phyloP scores from a whole-genome alignment of 495 filamentous ascomycete genomes.

The Bacidia gigantensis region DNA sequence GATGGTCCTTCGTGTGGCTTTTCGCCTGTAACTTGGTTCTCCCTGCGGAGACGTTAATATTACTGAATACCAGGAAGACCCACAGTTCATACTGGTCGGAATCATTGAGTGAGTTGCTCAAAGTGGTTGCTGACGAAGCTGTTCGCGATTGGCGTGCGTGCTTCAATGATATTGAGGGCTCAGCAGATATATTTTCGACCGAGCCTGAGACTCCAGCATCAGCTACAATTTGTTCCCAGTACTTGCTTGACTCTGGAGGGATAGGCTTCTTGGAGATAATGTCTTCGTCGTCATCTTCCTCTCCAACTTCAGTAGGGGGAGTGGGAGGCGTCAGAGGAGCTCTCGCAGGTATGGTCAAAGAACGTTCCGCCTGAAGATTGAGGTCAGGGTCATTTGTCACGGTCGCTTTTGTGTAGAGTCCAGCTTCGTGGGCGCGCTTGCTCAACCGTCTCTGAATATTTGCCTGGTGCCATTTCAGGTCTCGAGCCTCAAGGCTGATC shows the following conservation, averaged over 20 bases:
- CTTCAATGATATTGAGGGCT: too few relatives aligned
- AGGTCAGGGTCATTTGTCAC: background rate
- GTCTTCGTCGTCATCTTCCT: background rate
- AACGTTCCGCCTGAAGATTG: too few relatives aligned
- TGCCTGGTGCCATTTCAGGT: slow-evolving; percentile 15
- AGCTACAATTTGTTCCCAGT: slow-evolving; percentile 14
- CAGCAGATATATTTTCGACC: background rate
- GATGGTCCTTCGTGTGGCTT: background rate
- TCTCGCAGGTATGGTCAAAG: too few relatives aligned
- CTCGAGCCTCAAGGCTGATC: slow-evolving; percentile 13
- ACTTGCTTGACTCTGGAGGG: slow-evolving; percentile 12
- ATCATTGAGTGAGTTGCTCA: too few relatives aligned
- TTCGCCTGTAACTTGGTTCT: too few relatives aligned
- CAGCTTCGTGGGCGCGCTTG: background rate
- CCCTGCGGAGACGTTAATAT: too few relatives aligned
- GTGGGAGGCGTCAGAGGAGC: background rate
- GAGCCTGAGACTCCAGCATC: slow-evolving; percentile 11
- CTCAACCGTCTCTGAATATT: slow-evolving; percentile 11
- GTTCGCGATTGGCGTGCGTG: too few relatives aligned
- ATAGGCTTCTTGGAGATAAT: slow-evolving; percentile 11
- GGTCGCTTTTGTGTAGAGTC: background rate
- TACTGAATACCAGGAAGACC: too few relatives aligned
- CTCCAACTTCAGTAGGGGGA: background rate
- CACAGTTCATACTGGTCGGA: too few relatives aligned
- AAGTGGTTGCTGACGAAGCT: too few relatives aligned